phyloP scores from a whole-genome alignment of 768 basidiomycete species.

The Psilocybe cyanescens region DNA sequence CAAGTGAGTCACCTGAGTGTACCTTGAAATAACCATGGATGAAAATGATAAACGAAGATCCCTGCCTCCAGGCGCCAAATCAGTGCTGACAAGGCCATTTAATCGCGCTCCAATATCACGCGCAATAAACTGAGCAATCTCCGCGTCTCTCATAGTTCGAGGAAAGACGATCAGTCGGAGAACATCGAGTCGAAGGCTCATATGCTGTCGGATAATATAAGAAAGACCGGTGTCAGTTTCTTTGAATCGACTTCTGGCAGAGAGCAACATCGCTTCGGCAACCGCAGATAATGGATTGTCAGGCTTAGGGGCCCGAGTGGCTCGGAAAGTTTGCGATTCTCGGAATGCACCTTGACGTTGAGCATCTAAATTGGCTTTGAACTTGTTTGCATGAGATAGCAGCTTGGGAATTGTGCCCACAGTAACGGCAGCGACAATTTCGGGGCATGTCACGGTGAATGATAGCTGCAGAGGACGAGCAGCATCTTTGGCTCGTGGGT shows the following conservation, averaged over 20 bases:
- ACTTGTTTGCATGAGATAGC: slow-evolving; percentile 73
- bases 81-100: slow-evolving; percentile 61
- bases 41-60: slow-evolving; percentile 75
- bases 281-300: slow-evolving; percentile 84
- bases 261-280: slow-evolving; percentile 82
- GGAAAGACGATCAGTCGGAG: slow-evolving; percentile 79
- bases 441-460: slow-evolving; percentile 75
- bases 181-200: slow-evolving; percentile 68
- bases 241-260: slow-evolving; percentile 71
- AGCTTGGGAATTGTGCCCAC: slow-evolving; percentile 81
- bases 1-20: slow-evolving; percentile 62
- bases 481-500: slow-evolving; percentile 38
- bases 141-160: slow-evolving; percentile 75
- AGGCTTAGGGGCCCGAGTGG: slow-evolving; percentile 71
- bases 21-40: slow-evolving; percentile 76
- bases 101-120: slow-evolving; percentile 71
- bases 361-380: slow-evolving; percentile 70
- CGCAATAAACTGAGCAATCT: slow-evolving; percentile 77
- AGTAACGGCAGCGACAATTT: slow-evolving; percentile 68
- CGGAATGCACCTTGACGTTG: slow-evolving; percentile 79
- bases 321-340: slow-evolving; percentile 78
- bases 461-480: slow-evolving; percentile 65
- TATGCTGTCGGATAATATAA: slow-evolving; percentile 70
- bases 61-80: slow-evolving; percentile 53
- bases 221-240: slow-evolving; percentile 64